A percentile compares a stretch with the other conserved stretches of the same genome.
Conservation (phyloP, 768 basidiomycete genomes). For the Phaffia australis region DNA sequence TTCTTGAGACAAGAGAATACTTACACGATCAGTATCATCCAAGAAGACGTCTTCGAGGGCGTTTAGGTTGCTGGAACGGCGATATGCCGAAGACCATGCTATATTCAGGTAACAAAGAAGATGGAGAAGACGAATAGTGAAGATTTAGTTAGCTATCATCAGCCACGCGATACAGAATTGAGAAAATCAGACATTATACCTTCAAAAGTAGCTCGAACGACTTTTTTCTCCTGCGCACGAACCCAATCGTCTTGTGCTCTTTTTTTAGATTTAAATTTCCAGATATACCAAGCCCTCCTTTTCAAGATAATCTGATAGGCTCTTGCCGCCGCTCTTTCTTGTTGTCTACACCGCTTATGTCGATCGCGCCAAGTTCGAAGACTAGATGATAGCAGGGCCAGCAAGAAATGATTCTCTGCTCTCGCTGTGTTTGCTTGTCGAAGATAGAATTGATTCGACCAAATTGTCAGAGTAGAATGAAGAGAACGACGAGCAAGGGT, state of each 20-base stretch:
- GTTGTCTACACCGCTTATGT: conserved; percentile 46
- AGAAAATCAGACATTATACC: conserved; percentile 33
- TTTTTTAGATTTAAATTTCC: conserved; percentile 45
- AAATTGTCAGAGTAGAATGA: too few relatives aligned
- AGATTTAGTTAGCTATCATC: too few relatives aligned
- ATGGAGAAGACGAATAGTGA: too few relatives aligned
- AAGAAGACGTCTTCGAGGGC: too few relatives aligned
- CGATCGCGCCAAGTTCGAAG: conserved; percentile 51
- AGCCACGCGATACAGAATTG: too few relatives aligned
- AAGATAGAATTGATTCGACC: neutral
- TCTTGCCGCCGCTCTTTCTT: conserved; percentile 47
- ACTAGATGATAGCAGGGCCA: conserved; percentile 40
- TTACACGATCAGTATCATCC: too few relatives aligned
- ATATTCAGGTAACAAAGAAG: too few relatives aligned
- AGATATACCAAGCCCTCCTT: conserved; percentile 40
- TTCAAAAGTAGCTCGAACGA: conserved; percentile 38
- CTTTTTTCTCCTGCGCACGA: conserved; percentile 42
- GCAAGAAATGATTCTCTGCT: conserved; percentile 47
- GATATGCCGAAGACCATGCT: too few relatives aligned
- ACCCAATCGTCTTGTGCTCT: conserved; percentile 38
- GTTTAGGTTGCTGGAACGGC: too few relatives aligned
- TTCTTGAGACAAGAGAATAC: too few relatives aligned
- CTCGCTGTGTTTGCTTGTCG: conserved; percentile 32
- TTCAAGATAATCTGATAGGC: conserved; percentile 48
- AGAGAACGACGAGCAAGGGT: too few relatives aligned